Evolutionary conservation across 148 eudicot species (phyloP), one percentile per base, ranked within the genome.

Genomic region (Nepenthes mirabilis): DNA sequence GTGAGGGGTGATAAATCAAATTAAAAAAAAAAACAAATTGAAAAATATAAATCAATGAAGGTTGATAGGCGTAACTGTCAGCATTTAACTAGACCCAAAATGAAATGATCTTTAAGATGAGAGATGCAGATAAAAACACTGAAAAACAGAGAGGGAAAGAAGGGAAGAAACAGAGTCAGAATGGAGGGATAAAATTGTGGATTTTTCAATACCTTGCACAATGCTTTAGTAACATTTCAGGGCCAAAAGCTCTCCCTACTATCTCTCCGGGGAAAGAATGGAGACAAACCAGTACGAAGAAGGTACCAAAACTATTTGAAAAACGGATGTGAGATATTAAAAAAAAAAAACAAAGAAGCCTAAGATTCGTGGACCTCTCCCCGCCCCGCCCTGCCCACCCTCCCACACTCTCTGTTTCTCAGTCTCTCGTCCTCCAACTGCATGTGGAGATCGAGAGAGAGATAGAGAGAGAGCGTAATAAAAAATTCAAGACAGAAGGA

Each of bases 371-470:
- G 45, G 8, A 4, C 45, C 43, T 51, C 37, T 33, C 57, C 36
- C 11, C 32, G 6, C 3, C 11, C 36, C 37, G 36, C 14, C 37
- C 11, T 58, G 9, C n/a, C 5, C n/a, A 9, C 13, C 6, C 5
- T 51, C n/a, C 5, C 32, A 14, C 6, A 51, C 32, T 13, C 54
- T 12, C 23, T 23, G 23, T 13, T 6, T 51, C 5, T 13, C 6
- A 32, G 61, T 58, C 14, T 37, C 32, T 58, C 37, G 45, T 37
- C 14, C 56, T 33, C 54, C 53, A 61, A 64, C 34, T 71, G 75
- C 79, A 75, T 68, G 73, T 76, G 65, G 56, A 40, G 60, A 68
- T 61, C 67, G 6, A 40, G 45, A 8, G 60, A 10, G 37, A 64
- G 63, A 66, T 56, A 69, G 34, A 40, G 9, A 53, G 23, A 62